phyloP scores from a whole-genome alignment of 163 green algal genomes.

The Coccomyxa subellipsoidea region DNA sequence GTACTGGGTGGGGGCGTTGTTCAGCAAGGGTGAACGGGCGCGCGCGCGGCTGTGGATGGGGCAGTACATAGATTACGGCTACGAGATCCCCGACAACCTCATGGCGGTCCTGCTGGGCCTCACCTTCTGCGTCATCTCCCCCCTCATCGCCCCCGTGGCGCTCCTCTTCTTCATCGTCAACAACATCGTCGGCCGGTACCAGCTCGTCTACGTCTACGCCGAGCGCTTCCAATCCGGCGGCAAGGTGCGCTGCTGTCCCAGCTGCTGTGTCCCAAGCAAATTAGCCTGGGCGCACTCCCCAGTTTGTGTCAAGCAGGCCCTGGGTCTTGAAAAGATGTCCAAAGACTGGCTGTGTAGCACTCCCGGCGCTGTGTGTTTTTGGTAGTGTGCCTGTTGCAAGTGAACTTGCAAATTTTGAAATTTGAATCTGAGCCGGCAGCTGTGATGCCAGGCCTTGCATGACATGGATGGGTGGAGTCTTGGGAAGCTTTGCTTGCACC shows the following conservation, averaged over 20 bases:
- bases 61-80: constrained; percentile 12
- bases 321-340: too few relatives aligned
- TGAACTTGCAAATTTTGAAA: too few relatives aligned
- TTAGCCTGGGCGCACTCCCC: too few relatives aligned
- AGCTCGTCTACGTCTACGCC: constrained; percentile 67
- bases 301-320: too few relatives aligned
- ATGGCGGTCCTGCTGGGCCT: constrained; percentile 72
- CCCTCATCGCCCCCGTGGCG: constrained; percentile 56
- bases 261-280: too few relatives aligned
- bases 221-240: constrained; percentile 65
- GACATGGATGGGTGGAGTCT: too few relatives aligned
- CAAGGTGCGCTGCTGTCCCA: constrained; percentile 14
- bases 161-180: constrained; percentile 63
- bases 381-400: too few relatives aligned
- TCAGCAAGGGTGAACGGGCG: constrained; percentile 49
- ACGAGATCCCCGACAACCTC: constrained; percentile 38
- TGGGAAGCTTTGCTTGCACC: too few relatives aligned
- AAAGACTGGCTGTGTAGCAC: too few relatives aligned
- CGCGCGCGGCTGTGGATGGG: constrained; percentile 48
- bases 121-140: constrained; percentile 58
- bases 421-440: too few relatives aligned
- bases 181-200: constrained; percentile 56
- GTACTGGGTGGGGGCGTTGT: constrained; percentile 44
- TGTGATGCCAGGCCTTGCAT: too few relatives aligned
- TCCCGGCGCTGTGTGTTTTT: too few relatives aligned